Evolutionary conservation across 2,329 filamentous ascomycete species (phyloP).

Genomic region (Venturia carpophila): DNA sequence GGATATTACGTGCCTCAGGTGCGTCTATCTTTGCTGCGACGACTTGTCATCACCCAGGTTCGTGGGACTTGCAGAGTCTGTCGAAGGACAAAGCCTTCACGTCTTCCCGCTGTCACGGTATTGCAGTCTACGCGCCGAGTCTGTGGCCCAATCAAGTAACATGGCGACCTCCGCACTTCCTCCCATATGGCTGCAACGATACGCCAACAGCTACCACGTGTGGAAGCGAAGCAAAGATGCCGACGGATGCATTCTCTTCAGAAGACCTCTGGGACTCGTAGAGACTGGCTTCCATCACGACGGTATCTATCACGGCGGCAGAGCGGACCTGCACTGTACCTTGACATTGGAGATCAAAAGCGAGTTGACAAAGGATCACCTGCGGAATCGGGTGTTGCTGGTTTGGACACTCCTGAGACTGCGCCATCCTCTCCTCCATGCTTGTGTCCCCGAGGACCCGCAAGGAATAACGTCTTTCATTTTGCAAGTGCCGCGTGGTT

Average conservation of each 20-base stretch:
- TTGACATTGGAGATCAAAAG: constrained; percentile 33
- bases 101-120: neutral
- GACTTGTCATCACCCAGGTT: neutral
- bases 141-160: neutral
- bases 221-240: constrained; percentile 27
- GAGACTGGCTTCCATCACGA: constrained; percentile 40
- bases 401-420: constrained; percentile 36
- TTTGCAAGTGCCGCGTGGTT: constrained; percentile 27
- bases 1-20: neutral
- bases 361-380: constrained; percentile 25
- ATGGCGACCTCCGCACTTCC: too few species aligned
- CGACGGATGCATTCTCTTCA: constrained; percentile 25
- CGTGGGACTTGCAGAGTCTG: neutral
- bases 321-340: constrained; percentile 38
- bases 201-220: constrained; percentile 32
- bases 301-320: constrained; percentile 37
- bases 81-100: neutral
- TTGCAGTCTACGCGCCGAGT: neutral
- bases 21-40: neutral
- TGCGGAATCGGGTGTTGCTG: constrained; percentile 31
- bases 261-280: constrained; percentile 36
- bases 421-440: constrained; percentile 33
- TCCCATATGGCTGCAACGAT: constrained; percentile 34
- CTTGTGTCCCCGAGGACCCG: constrained; percentile 24
- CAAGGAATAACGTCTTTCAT: constrained; percentile 25